A percentile compares a stretch with the other conserved stretches of the same genome.
phyloP scores from a whole-genome alignment of 371 early-diverging fungal species.

The Zopfochytrium polystomum region DNA sequence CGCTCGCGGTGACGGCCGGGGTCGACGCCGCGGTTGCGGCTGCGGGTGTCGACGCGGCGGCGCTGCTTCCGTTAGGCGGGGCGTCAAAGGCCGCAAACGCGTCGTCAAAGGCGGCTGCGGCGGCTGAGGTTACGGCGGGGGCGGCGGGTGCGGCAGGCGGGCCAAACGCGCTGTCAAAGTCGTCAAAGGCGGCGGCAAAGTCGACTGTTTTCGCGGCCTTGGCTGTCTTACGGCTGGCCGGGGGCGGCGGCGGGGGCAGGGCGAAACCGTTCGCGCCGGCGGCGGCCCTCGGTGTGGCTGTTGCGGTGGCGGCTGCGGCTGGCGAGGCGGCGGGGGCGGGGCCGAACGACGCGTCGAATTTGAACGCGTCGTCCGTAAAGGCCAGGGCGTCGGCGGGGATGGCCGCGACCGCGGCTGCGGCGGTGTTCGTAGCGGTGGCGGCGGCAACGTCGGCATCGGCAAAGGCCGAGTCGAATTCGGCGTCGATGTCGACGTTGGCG shows the following conservation, averaged over 20 bases:
- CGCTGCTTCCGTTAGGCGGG: too few relatives aligned
- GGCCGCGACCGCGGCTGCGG: conserved; percentile 6
- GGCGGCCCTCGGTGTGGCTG: neutral
- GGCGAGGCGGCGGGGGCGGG: neutral
- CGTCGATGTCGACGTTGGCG: conserved; percentile 24
- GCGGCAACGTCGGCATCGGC: neutral
- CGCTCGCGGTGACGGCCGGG: neutral
- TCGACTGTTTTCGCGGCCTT: conserved; percentile 3
- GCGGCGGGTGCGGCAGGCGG: neutral
- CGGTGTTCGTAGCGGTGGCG: conserved; percentile 1
- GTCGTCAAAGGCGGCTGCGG: neutral
- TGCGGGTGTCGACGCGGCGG: neutral
- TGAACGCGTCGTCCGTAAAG: conserved; percentile 23
- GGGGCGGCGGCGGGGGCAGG: neutral
- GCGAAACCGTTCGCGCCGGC: neutral
- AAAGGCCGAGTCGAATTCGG: conserved; percentile 32
- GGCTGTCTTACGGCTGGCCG: neutral
- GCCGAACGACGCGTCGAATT: conserved; percentile 27
- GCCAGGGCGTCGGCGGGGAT: neutral
- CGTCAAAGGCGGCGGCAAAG: conserved; percentile 10
- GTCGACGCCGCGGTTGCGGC: neutral
- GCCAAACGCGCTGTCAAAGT: conserved; percentile 19
- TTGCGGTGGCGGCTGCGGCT: neutral
- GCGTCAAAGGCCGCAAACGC: neutral
- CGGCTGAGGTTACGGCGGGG: conserved; percentile 1